A percentile compares a stretch with the other conserved stretches of the same genome.
Evolutionary conservation across 352 stramenopile genomes (phyloP).

Genomic region (Saprolegnia parasitica): DNA sequence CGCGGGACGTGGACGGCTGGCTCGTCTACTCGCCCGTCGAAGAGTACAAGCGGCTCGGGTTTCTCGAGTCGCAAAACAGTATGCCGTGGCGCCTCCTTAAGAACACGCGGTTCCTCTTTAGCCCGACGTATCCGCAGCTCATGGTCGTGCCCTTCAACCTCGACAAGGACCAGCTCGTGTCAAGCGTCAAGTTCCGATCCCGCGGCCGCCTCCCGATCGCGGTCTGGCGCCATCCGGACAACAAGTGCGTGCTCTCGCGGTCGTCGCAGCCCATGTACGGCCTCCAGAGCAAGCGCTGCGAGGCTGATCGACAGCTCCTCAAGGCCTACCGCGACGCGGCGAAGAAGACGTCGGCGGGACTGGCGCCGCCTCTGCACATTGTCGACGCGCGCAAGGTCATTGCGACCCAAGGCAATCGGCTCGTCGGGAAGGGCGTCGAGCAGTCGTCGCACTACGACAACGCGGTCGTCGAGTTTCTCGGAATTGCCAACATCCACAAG

Average conservation of each 20-base stretch:
- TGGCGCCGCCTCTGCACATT: conserved; percentile 75
- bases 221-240: conserved; percentile 88
- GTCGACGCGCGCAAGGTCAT: conserved; percentile 80
- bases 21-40: conserved; percentile 74
- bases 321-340: conserved; percentile 79
- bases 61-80: conserved; percentile 40
- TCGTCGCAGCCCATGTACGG: conserved; percentile 95
- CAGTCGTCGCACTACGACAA: conserved; percentile 96
- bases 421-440: conserved; percentile 90
- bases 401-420: conserved; percentile 70
- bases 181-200: conserved; percentile 88
- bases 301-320: conserved; percentile 88
- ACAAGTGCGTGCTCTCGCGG: conserved; percentile 92
- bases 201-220: conserved; percentile 90
- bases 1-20: conserved; percentile 69
- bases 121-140: conserved; percentile 91
- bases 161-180: conserved; percentile 87
- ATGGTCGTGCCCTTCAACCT: conserved; percentile 93
- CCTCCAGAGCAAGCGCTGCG: conserved; percentile 91
- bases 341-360: conserved; percentile 65
- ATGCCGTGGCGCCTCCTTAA: conserved; percentile 83
- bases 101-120: conserved; percentile 90
- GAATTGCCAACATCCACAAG: conserved; percentile 99
- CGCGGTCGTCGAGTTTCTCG: conserved; percentile 94
- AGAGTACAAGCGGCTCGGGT: conserved; percentile 80